phyloP scores from a whole-genome alignment of 805 yeast genomes.

The Candida tibetensis region DNA sequence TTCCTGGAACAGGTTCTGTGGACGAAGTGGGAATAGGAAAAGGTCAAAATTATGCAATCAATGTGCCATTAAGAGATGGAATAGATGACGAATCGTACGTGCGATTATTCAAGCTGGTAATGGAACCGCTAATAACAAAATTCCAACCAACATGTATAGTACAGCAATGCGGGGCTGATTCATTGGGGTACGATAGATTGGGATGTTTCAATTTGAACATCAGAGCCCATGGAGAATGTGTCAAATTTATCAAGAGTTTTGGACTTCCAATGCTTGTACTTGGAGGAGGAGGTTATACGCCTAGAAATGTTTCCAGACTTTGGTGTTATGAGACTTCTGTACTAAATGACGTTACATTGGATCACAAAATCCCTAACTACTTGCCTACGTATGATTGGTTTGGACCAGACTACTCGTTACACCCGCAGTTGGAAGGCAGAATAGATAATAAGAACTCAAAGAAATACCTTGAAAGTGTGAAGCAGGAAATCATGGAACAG shows the following conservation, averaged over 20 bases:
- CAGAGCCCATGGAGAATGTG: slow-evolving; percentile 94
- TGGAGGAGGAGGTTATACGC: slow-evolving; percentile 99
- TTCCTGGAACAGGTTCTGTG: slow-evolving; percentile 95
- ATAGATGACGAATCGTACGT: slow-evolving; percentile 88
- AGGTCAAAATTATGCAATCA: slow-evolving; percentile 84
- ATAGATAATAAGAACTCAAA: slow-evolving; percentile 84
- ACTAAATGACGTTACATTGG: slow-evolving; percentile 56
- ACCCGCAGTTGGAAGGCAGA: slow-evolving; percentile 57
- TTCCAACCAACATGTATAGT: slow-evolving; percentile 93
- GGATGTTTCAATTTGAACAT: slow-evolving; percentile 94
- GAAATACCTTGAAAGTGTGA: slow-evolving; percentile 77
- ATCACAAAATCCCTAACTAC: slow-evolving; percentile 53
- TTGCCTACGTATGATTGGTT: slow-evolving; percentile 79
- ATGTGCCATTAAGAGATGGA: slow-evolving; percentile 93
- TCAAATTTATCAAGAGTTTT: slow-evolving; percentile 80
- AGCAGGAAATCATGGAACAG: slow-evolving; percentile 74
- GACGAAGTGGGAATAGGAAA: slow-evolving; percentile 86
- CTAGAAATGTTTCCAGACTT: slow-evolving; percentile 87
- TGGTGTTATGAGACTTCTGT: slow-evolving; percentile 95
- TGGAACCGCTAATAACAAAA: slow-evolving; percentile 86
- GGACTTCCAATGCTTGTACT: slow-evolving; percentile 87
- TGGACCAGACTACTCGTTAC: slow-evolving; percentile 88
- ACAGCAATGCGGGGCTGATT: slow-evolving; percentile 97
- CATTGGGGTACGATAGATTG: slow-evolving; percentile 85
- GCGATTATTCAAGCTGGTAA: slow-evolving; percentile 72